Evolutionary conservation across 164 flowering plant genomes (phyloP), one percentile per base, ranked within the genome.

Genomic region (Annona cherimola): DNA sequence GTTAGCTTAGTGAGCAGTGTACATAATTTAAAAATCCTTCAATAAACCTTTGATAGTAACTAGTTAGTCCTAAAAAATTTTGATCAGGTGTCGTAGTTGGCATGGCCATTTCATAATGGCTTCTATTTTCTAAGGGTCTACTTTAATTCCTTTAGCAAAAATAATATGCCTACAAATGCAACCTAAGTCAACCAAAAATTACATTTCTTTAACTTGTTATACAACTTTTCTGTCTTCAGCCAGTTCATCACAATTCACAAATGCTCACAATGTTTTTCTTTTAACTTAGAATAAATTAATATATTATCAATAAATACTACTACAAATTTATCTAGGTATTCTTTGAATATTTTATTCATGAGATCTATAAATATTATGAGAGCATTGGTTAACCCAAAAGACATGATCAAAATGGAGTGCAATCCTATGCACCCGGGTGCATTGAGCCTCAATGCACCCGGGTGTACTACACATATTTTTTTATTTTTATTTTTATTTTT

Each of bases 281-380:
- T 0, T 16, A 20, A 63, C 61, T 42, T 20, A 3, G 26, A 71
- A 64, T 71, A 64, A 2, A 71, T 39, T 5, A 71, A 35, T 5
- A 71, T 71, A 42, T 46, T 68, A 71, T 64, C 68, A 45, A 42
- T 64, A 39, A 63, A 63, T 26, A 64, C 62, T 8, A 44, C 35
- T 0, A 71, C 6, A 46, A 45, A 42, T 9, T 65, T 5, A 16
- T 63, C 4, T 1, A 55, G 54, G 44, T 46, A 46, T 2, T 7
- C 1, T 46, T 46, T 46, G 54, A 46, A 46, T 7, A 3, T 46
- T 12, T 12, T 46, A 46, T 46, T 46, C 0, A 3, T 46, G 11
- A 46, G 54, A 46, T 46, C 11, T 46, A 46, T 46, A 40, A 20
- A 71, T 19, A 14, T 26, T 61, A 20, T 19, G 41, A 1, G 43